Evolutionary conservation across 2,329 filamentous ascomycete species (phyloP).

Genomic region (Beauveria sp.): DNA sequence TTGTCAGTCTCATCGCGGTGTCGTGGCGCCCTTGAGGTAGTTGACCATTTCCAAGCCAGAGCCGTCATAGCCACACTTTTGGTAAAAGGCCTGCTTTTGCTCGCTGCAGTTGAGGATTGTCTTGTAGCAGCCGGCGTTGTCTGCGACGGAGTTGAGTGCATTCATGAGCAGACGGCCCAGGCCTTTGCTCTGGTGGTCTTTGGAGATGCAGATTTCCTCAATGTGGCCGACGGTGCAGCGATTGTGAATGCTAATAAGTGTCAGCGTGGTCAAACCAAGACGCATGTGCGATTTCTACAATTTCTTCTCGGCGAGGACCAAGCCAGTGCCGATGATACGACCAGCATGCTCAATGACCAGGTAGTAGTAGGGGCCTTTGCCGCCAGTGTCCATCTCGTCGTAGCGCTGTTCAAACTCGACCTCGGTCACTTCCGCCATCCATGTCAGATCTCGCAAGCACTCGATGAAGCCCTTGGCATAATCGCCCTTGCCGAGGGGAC

Average conservation of each 20-base stretch:
- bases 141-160: slow-evolving; percentile 65
- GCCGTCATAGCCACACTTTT: slow-evolving; percentile 20
- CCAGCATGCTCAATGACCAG: slow-evolving; percentile 58
- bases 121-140: slow-evolving; percentile 72
- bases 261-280: background rate
- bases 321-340: slow-evolving; percentile 65
- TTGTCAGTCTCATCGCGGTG: background rate
- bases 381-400: slow-evolving; percentile 42
- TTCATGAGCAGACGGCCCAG: slow-evolving; percentile 69
- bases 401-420: slow-evolving; percentile 60
- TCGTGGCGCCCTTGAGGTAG: slow-evolving; percentile 1
- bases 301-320: slow-evolving; percentile 72
- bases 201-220: slow-evolving; percentile 75
- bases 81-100: slow-evolving; percentile 72
- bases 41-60: slow-evolving; percentile 12
- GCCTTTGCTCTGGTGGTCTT: slow-evolving; percentile 75
- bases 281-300: slow-evolving; percentile 37
- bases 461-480: slow-evolving; percentile 66
- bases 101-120: slow-evolving; percentile 70
- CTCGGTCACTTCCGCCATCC: slow-evolving; percentile 63
- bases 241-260: slow-evolving; percentile 49
- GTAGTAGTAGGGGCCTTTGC: slow-evolving; percentile 55
- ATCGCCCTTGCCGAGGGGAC: slow-evolving; percentile 61
- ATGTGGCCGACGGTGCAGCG: slow-evolving; percentile 68
- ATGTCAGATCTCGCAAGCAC: slow-evolving; percentile 67